Conservation (phyloP, 768 basidiomycete genomes). For the Trametes cingulata region DNA sequence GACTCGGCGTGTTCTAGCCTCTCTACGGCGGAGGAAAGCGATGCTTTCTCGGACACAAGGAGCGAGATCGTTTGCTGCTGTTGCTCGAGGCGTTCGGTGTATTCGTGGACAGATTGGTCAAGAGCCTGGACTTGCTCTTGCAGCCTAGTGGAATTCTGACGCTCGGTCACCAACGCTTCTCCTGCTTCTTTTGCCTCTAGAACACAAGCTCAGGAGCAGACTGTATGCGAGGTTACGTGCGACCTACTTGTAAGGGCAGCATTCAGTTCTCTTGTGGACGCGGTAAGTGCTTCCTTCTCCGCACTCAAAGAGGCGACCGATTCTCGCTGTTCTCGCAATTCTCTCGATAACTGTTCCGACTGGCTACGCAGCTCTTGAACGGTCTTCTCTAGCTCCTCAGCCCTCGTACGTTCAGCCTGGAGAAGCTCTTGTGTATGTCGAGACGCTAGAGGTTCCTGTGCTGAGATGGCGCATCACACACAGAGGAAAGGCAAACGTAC, state of each 20-base stretch:
- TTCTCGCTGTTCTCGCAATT: constrained; percentile 11
- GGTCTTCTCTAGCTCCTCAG: constrained; percentile 39
- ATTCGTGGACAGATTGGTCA: constrained; percentile 24
- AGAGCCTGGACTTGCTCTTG: constrained; percentile 22
- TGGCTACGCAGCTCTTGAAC: constrained; percentile 16
- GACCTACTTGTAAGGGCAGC: constrained; percentile 7
- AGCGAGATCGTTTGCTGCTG: constrained; percentile 44
- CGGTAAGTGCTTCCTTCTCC: background rate
- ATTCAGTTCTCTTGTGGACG: background rate
- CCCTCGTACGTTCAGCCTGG: constrained; percentile 40
- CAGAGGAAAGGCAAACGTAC: constrained; percentile 41
- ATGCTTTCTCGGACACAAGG: constrained; percentile 40
- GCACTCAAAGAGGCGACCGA: constrained; percentile 16
- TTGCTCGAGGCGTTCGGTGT: constrained; percentile 22
- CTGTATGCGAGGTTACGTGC: background rate
- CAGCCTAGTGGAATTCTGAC: constrained; percentile 6
- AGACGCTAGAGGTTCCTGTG: constrained; percentile 7
- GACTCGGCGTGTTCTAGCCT: constrained; percentile 33
- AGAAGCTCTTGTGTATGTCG: constrained; percentile 20
- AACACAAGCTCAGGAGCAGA: background rate
- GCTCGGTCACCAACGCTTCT: constrained; percentile 14
- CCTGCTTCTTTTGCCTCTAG: constrained; percentile 5
- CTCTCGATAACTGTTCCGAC: constrained; percentile 8
- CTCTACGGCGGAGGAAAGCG: constrained; percentile 34
- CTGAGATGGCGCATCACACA: background rate